Evolutionary conservation across 805 yeast species (phyloP).

Genomic region (Nakazawaea populi): DNA sequence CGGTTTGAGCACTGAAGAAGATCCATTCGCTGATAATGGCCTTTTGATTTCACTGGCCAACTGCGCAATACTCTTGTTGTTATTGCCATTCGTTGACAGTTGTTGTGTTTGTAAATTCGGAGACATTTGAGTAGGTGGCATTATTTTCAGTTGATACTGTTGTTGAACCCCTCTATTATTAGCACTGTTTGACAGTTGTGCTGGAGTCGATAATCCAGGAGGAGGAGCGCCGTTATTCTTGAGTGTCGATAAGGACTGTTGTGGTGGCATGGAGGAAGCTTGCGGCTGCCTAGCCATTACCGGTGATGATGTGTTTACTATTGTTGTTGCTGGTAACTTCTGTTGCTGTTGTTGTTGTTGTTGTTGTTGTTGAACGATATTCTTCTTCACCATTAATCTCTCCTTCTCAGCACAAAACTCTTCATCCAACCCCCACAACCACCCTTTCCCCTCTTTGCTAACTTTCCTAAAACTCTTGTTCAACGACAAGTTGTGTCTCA

Average conservation of each 20-base stretch:
- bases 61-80: conserved; percentile 29
- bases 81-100: too few relatives aligned
- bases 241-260: not conserved
- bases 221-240: conserved; percentile 1
- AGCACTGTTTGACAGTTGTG: too few relatives aligned
- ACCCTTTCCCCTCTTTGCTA: conserved; percentile 85
- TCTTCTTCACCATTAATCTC: conserved; percentile 21
- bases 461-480: conserved; percentile 81
- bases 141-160: conserved; percentile 6
- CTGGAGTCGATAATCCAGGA: not conserved
- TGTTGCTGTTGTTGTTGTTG: conserved; percentile 15
- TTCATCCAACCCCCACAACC: conserved; percentile 93
- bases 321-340: conserved; percentile 12
- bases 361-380: conserved; percentile 16
- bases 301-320: not conserved
- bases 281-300: too few relatives aligned
- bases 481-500: conserved; percentile 81
- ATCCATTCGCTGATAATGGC: conserved; percentile 13
- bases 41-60: conserved; percentile 29
- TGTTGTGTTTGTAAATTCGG: too few relatives aligned
- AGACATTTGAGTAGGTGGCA: not conserved
- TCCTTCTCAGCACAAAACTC: conserved; percentile 80
- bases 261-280: not conserved
- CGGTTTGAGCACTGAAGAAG: not conserved
- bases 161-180: not conserved